Base-by-base conservation (phyloP, 306 rosid genomes). In the Gastrolobium bilobum region DNA sequence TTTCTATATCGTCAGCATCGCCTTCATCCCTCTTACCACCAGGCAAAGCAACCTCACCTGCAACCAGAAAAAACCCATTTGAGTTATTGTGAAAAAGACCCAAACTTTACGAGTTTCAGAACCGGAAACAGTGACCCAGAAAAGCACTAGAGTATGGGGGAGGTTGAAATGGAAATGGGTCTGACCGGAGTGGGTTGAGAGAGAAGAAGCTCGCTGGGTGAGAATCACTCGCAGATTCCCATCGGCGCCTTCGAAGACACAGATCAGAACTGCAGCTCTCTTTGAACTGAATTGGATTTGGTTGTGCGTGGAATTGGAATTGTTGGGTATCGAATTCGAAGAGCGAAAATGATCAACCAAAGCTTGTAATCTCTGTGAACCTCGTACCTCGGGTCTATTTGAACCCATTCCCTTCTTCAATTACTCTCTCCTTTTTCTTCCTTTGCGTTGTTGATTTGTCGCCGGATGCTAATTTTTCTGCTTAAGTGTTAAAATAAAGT, bases 1-100 rank as follows among this genome's bases (percentile, higher is more conserved):
- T 92, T 44, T 75, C 75, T 2, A 90, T 89, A 44, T 92, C 94
- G 72, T 88, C 88, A 52, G 89, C 86, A 71, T 94, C 98, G 10
- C 74, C 81, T 68, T 86, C 86, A 2, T 94, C 98, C 37, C 85
- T 86, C 71, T 92, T 90, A 58, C 98, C 98, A 14, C 98, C 97
- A 3, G 98, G 97, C 73, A 94, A 84, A 38, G 97, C 88, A 71
- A 94, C 97, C 61, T 94, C 98, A 11, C 98, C 97, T 87, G 85
- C 84, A 85, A 75, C 38, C 72, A 35, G 30, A 63, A 29, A 37
- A 34, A 81, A 33, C 48, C 57, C 77, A 70, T 39, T 66, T 50
- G 44, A 5, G 34, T 10, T 76, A 15, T 9, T 10, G 33, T 33
- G 3, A 42, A 42, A 75, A 20, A 48, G 10, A 76, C 6, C 14